These are phyloP conservation scores for Globisporangium okanoganense DNA, from an alignment of 352 stramenopile species.

Conservation along the genomic window DNA sequence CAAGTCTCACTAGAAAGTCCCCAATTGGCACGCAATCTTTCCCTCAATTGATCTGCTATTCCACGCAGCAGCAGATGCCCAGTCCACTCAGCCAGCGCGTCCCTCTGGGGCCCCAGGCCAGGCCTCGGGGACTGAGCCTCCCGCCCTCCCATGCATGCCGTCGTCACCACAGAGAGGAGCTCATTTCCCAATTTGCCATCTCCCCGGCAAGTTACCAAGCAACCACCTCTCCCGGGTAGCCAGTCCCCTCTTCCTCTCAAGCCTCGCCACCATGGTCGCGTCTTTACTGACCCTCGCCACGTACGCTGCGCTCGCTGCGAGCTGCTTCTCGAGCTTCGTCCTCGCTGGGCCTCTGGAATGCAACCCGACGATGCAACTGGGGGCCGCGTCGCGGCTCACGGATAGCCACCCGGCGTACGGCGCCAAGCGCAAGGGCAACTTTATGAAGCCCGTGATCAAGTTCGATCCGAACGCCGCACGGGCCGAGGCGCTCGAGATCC, in stretches of 20 bases:
- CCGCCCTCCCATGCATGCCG: too few species aligned
- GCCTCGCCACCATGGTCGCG: constrained; percentile 1
- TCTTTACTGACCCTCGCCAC: background rate
- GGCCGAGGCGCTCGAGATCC: background rate
- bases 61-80: too few species aligned
- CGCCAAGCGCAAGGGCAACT: constrained; percentile 15
- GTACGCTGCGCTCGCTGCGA: background rate
- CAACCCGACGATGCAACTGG: constrained; percentile 25
- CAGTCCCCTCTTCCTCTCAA: too few species aligned
- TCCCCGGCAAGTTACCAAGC: background rate
- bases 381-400: constrained; percentile 19
- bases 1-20: too few species aligned
- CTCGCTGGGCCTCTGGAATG: constrained; percentile 13
- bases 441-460: constrained; percentile 13
- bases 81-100: too few species aligned
- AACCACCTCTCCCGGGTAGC: background rate
- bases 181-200: constrained; percentile 1
- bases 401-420: constrained; percentile 25
- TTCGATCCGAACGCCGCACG: constrained; percentile 14
- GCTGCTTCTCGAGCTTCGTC: constrained; percentile 11
- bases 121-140: background rate
- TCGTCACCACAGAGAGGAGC: too few species aligned
- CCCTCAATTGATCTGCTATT: too few species aligned
- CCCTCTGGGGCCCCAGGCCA: background rate
- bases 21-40: too few species aligned